Percentiles rank a stretch among this genome's conserved stretches.
These are phyloP conservation scores for Saturnispora silvae DNA, from an alignment of 805 yeast species.

Conservation along the genomic window DNA sequence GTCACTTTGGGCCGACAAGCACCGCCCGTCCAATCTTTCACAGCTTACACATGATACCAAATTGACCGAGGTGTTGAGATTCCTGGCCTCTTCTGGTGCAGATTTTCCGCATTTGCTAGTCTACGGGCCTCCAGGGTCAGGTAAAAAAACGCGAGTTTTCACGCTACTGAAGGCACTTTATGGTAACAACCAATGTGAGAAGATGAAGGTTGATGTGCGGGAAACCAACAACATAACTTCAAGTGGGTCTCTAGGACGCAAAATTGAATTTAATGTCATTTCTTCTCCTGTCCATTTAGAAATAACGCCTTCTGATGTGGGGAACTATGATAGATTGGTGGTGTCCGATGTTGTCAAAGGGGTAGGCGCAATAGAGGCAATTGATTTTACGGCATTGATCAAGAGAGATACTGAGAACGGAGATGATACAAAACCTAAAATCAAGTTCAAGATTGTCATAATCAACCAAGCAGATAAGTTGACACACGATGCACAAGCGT, in stretches of 20 bases:
- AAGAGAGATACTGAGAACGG: conserved; percentile 7
- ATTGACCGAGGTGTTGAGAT: conserved; percentile 48
- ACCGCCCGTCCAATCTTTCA: conserved; percentile 64
- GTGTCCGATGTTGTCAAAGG: conserved; percentile 91
- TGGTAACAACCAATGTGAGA: conserved; percentile 66
- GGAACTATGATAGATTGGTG: conserved; percentile 88
- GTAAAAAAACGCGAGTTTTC: conserved; percentile 88
- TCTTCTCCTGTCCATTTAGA: conserved; percentile 86
- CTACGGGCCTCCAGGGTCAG: conserved; percentile 96
- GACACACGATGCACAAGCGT: conserved; percentile 92
- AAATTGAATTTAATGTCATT: conserved; percentile 86
- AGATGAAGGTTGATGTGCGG: conserved; percentile 82
- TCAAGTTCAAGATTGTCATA: conserved; percentile 67
- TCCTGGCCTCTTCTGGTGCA: conserved; percentile 41
- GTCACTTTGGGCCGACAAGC: conserved; percentile 96
- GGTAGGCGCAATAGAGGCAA: conserved; percentile 89
- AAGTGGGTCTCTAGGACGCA: conserved; percentile 59
- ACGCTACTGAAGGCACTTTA: conserved; percentile 69
- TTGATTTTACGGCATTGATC: conserved; percentile 55
- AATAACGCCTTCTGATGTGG: conserved; percentile 95
- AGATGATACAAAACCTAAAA: conserved; percentile 17
- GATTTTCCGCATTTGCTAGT: conserved; percentile 90
- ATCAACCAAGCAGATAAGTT: conserved; percentile 88
- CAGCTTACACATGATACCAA: conserved; percentile 56
- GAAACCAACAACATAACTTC: conserved; percentile 32